A percentile compares a stretch with the other conserved stretches of the same genome.
Evolutionary conservation across 169 alveolate species (phyloP).

Genomic region (Eimeria tenella): DNA sequence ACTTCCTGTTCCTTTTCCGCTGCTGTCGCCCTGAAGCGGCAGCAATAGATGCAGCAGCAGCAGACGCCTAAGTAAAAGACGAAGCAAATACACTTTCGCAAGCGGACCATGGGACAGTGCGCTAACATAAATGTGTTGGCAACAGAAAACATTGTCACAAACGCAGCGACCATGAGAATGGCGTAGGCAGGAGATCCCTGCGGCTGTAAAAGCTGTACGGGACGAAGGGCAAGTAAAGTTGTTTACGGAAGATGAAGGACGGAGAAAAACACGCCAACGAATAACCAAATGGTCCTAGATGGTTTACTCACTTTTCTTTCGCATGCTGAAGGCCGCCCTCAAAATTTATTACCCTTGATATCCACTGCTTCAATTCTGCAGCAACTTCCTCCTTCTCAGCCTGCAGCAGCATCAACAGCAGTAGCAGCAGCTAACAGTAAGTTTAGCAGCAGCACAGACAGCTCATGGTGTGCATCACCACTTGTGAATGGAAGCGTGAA

Average conservation of each 20-base stretch:
- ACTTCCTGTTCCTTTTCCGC: not conserved
- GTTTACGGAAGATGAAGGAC: not conserved
- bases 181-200: too few species aligned
- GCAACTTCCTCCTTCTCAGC: conserved; percentile 55
- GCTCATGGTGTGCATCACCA: not conserved
- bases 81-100: too few species aligned
- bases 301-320: not conserved
- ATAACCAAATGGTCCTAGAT: not conserved
- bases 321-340: conserved; percentile 55
- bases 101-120: too few species aligned
- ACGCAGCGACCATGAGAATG: too few species aligned
- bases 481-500: not conserved
- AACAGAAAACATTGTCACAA: too few species aligned
- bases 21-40: conserved; percentile 22
- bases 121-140: too few species aligned
- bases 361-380: conserved; percentile 65
- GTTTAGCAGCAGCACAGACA: not conserved
- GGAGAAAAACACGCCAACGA: not conserved
- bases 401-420: conserved; percentile 66
- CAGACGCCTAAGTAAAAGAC: not conserved
- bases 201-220: not conserved
- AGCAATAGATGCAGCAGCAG: not conserved
- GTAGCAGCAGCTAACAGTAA: conserved; percentile 13
- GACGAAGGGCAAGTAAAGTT: not conserved
- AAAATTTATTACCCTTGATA: not conserved